Percentiles rank a stretch among this genome's conserved stretches.
Evolutionary conservation across 2,329 filamentous ascomycete species (phyloP).

Genomic region (Tolypocladium paradoxum): DNA sequence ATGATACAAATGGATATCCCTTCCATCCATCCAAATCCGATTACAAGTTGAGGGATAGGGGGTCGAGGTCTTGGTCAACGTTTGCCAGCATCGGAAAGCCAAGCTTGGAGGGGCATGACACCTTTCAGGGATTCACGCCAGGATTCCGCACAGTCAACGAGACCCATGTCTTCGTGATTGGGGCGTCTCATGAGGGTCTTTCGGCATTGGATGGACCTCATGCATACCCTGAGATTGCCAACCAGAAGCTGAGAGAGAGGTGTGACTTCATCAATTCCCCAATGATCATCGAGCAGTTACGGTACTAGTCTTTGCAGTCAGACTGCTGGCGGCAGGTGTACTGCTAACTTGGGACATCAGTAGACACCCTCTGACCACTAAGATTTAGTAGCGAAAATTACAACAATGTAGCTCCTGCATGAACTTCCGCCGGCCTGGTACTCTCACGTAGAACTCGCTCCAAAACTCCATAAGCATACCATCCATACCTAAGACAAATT

Average conservation of each 20-base stretch:
- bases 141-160: slow-evolving; percentile 20
- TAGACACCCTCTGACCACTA: no score
- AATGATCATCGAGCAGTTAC: slow-evolving; percentile 30
- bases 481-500: no score
- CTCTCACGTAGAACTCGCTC: no score
- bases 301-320: slow-evolving; percentile 16
- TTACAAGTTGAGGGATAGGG: slow-evolving; percentile 24
- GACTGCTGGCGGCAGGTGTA: no score
- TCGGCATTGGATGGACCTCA: slow-evolving; percentile 24
- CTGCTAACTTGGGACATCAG: no score
- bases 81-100: slow-evolving; percentile 31
- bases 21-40: slow-evolving; percentile 28
- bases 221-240: slow-evolving; percentile 22
- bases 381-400: no score
- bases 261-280: slow-evolving; percentile 35
- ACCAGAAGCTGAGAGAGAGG: slow-evolving; percentile 32
- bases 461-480: no score
- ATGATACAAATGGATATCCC: slow-evolving; percentile 23
- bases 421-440: no score
- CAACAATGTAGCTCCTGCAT: no score
- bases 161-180: slow-evolving; percentile 29
- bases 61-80: slow-evolving; percentile 35
- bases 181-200: slow-evolving; percentile 31
- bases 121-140: slow-evolving; percentile 28
- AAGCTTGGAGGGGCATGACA: slow-evolving; percentile 17